These are phyloP conservation scores for Curvularia verruculosa DNA, from an alignment of 2,329 filamentous ascomycete species.

Conservation along the genomic window DNA sequence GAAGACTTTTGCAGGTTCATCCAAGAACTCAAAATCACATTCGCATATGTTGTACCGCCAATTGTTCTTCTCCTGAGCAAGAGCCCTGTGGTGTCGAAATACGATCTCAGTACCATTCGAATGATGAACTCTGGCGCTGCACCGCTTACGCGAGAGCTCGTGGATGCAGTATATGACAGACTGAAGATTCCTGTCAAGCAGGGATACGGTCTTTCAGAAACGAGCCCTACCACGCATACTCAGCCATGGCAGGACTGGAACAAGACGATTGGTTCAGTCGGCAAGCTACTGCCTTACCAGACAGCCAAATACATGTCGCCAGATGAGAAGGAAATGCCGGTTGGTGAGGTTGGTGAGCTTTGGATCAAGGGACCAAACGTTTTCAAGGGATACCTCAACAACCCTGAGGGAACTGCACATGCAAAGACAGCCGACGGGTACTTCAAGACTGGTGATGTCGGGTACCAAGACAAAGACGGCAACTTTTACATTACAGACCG, in stretches of 20 bases:
- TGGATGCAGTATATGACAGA: slow-evolving; percentile 74
- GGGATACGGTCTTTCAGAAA: slow-evolving; percentile 89
- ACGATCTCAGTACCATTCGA: slow-evolving; percentile 77
- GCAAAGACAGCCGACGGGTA: slow-evolving; percentile 78
- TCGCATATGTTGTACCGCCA: slow-evolving; percentile 82
- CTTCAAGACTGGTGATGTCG: slow-evolving; percentile 90
- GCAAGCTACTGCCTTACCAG: slow-evolving; percentile 78
- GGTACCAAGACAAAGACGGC: slow-evolving; percentile 75
- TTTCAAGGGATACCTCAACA: slow-evolving; percentile 79
- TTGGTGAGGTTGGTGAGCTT: slow-evolving; percentile 63
- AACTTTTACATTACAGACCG: slow-evolving; percentile 93
- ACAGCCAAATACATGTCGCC: slow-evolving; percentile 78
- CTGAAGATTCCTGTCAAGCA: slow-evolving; percentile 85
- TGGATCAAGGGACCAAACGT: slow-evolving; percentile 82
- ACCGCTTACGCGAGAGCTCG: slow-evolving; percentile 79
- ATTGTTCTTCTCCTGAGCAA: slow-evolving; percentile 82
- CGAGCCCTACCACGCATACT: slow-evolving; percentile 76
- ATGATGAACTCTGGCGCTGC: slow-evolving; percentile 90
- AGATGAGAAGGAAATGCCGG: slow-evolving; percentile 63
- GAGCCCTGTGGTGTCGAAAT: slow-evolving; percentile 76
- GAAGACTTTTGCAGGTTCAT: slow-evolving; percentile 78
- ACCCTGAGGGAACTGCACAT: slow-evolving; percentile 71
- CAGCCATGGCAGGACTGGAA: slow-evolving; percentile 79
- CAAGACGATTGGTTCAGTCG: slow-evolving; percentile 76
- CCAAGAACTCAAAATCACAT: slow-evolving; percentile 76